Conservation (phyloP, 768 basidiomycete species). For the Dacryopinax primogenitus region DNA sequence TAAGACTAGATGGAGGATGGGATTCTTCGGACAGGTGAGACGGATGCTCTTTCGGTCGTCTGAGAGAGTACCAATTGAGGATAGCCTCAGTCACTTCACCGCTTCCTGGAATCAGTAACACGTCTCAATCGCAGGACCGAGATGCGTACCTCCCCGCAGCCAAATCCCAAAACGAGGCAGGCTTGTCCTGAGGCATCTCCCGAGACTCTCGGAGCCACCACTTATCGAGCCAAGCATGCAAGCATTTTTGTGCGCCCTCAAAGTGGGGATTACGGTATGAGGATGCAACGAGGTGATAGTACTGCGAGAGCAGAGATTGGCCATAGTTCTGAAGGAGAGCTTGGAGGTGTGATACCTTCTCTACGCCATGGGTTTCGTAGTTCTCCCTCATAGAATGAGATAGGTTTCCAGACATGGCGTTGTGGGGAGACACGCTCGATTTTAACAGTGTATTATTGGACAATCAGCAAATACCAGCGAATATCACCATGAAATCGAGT, state of each 20-base stretch:
- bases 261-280: conserved; percentile 65
- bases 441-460: too few relatives aligned
- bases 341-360: conserved; percentile 33
- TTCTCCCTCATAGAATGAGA: conserved; percentile 40
- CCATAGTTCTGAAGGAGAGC: neutral
- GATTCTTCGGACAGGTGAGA: neutral
- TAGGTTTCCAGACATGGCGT: conserved; percentile 23
- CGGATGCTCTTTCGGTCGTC: conserved; percentile 1
- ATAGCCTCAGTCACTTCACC: conserved; percentile 52
- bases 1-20: conserved; percentile 17
- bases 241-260: conserved; percentile 46
- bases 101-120: conserved; percentile 27
- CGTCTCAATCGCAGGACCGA: neutral
- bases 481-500: too few relatives aligned
- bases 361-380: conserved; percentile 43
- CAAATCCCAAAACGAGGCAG: conserved; percentile 43
- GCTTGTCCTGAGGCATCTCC: conserved; percentile 23
- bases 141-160: conserved; percentile 34
- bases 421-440: too few relatives aligned
- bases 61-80: conserved; percentile 44
- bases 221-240: conserved; percentile 40
- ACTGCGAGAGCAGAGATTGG: conserved; percentile 27
- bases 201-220: conserved; percentile 26
- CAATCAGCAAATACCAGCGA: too few relatives aligned
- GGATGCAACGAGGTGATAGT: conserved; percentile 50